Base-by-base conservation (phyloP, 495 filamentous ascomycete species). In the Xylaria venustula region DNA sequence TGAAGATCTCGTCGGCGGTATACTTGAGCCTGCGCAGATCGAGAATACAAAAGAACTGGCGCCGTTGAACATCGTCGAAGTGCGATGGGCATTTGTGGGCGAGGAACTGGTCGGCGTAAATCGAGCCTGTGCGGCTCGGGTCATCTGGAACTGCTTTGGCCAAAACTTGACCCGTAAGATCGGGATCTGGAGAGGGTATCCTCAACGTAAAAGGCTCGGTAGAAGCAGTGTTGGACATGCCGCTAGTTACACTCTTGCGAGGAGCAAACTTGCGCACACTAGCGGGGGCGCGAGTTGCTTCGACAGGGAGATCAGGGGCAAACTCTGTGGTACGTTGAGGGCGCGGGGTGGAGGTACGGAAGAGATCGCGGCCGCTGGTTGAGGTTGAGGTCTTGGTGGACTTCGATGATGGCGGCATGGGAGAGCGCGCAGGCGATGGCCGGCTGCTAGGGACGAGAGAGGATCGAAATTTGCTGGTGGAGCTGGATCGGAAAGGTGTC, bases 31-130 rank as follows among this genome's bases (percentile, higher is more conserved):
- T 77, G 42, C 79, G 74, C 57, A 82, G 68, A 64, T 82, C 79
- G 36, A 82, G 78, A 51, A 82, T 76, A 57, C 79, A 82, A 63
- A 81, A 82, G 61, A 80, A 82, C 75, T 81, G 79, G 52, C 75
- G 73, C 25, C 77, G 69, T 66, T 81, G 76, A 17, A 75, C 69
- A 41, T 82, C 78, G 56, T 79, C 77, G 37, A 82, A 71, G 34
- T 77, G 71, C 12, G 73, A 63, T 2, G 79, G 79, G 64, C 79
- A 82, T 60, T 77, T 77, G 48, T 79, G 73, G 2, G 74, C 73
- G 11, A 82, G 66, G 57, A 75, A 82, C 65, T 82, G 73, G 61
- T 81, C 78, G 7, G 79, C 78, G 52, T 82, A 82, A 30, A 82
- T 67, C 22, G 79, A 79, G 7, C 76, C 75, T 12, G 65, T 56